phyloP scores from a whole-genome alignment of 768 basidiomycete genomes.

The Clitopilus passeckerianus region DNA sequence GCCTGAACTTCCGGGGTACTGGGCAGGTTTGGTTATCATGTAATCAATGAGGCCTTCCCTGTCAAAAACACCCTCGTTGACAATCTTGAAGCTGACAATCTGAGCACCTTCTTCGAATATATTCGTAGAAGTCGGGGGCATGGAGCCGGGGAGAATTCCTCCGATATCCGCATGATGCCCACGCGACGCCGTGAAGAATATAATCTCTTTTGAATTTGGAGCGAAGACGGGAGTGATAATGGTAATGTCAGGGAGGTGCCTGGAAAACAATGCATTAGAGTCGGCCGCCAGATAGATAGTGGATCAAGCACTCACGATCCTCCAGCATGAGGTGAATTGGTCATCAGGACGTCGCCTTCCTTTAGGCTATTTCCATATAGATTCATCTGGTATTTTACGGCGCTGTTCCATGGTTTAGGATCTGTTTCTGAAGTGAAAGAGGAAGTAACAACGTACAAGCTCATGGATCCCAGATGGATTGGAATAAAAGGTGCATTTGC shows the following conservation, averaged over 20 bases:
- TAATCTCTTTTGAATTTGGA: slow-evolving; percentile 59
- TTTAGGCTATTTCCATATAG: slow-evolving; percentile 64
- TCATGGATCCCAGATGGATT: slow-evolving; percentile 86
- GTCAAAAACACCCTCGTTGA: slow-evolving; percentile 78
- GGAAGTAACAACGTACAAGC: slow-evolving; percentile 57
- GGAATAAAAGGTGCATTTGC: slow-evolving; percentile 94
- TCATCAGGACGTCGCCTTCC: slow-evolving; percentile 91
- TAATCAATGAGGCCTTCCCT: slow-evolving; percentile 66
- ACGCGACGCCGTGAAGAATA: slow-evolving; percentile 90
- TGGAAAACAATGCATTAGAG: slow-evolving; percentile 8
- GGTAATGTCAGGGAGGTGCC: slow-evolving; percentile 73
- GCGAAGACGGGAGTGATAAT: slow-evolving; percentile 92
- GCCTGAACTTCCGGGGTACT: slow-evolving; percentile 82
- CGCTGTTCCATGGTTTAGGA: slow-evolving; percentile 34
- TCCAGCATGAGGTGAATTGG: slow-evolving; percentile 85
- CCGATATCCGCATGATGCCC: slow-evolving; percentile 96
- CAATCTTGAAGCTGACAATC: slow-evolving; percentile 89
- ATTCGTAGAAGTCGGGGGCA: slow-evolving; percentile 90
- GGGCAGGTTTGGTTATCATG: slow-evolving; percentile 77
- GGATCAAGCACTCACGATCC: slow-evolving; percentile 60
- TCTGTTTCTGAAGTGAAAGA: not conserved
- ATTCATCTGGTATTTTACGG: slow-evolving; percentile 88
- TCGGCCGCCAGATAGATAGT: slow-evolving; percentile 1
- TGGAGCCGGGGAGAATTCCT: slow-evolving; percentile 88
- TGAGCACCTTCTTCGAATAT: slow-evolving; percentile 95